Percentiles rank a stretch among this genome's conserved stretches.
Evolutionary conservation across 176 grass and related monocot genomes (phyloP).

Genomic region (Oryza glaberrima): DNA sequence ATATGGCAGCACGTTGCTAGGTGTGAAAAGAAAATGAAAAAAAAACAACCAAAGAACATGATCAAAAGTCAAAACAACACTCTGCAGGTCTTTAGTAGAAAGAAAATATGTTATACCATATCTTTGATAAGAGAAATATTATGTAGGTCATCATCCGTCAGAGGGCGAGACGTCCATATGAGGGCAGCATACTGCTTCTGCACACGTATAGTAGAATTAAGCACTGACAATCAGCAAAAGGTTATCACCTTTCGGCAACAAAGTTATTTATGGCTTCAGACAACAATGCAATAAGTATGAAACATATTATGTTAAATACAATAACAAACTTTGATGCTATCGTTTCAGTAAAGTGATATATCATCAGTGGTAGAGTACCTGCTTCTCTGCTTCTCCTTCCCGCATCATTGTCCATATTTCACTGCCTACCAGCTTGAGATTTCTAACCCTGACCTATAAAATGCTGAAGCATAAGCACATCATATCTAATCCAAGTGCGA

Average conservation of each 20-base stretch:
- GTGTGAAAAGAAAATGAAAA: slow-evolving; percentile 16
- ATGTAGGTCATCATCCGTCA: slow-evolving; percentile 61
- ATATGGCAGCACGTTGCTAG: background rate
- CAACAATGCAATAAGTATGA: background rate
- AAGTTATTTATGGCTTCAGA: background rate
- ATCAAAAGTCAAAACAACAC: slow-evolving; percentile 32
- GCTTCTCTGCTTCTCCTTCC: slow-evolving; percentile 95
- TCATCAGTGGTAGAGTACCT: slow-evolving; percentile 49
- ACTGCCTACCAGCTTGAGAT: slow-evolving; percentile 72
- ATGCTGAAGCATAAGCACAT: slow-evolving; percentile 19
- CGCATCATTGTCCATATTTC: slow-evolving; percentile 96
- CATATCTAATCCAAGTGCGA: slow-evolving; percentile 25
- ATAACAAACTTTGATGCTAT: slow-evolving; percentile 1
- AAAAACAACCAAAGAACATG: slow-evolving; percentile 2
- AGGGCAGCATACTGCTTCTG: slow-evolving; percentile 96
- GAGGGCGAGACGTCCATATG: slow-evolving; percentile 79
- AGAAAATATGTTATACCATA: slow-evolving; percentile 43
- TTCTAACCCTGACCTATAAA: slow-evolving; percentile 73
- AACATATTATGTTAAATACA: background rate
- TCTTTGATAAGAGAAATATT: slow-evolving; percentile 64
- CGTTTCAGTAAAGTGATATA: slow-evolving; percentile 21
- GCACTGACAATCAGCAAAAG: background rate
- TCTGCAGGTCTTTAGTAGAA: background rate
- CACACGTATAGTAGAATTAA: slow-evolving; percentile 25
- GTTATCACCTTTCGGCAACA: background rate